A percentile compares a stretch with the other conserved stretches of the same genome.
Conservation (phyloP, 2,329 filamentous ascomycete genomes). For the Epichloe baconii region DNA sequence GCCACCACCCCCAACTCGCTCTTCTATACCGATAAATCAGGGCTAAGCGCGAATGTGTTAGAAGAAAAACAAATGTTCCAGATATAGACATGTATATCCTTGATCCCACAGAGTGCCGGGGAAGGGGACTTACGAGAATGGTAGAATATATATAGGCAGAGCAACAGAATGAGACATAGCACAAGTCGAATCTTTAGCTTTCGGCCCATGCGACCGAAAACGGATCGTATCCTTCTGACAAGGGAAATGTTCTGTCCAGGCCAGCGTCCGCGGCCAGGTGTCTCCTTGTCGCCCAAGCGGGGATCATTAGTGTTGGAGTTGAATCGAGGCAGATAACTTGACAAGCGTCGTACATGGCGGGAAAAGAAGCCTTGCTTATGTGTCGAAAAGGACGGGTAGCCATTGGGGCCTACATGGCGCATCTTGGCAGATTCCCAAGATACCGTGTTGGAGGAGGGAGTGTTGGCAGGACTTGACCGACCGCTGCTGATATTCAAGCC, state of each 20-base stretch:
- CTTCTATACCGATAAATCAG: conserved; percentile 54
- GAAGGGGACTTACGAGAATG: conserved; percentile 50
- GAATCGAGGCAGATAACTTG: conserved; percentile 65
- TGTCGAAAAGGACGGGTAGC: conserved; percentile 67
- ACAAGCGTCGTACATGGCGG: conserved; percentile 69
- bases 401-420: conserved; percentile 58
- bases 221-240: conserved; percentile 31
- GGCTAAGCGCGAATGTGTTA: conserved; percentile 21
- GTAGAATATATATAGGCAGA: conserved; percentile 54
- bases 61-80: not conserved
- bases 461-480: conserved; percentile 49
- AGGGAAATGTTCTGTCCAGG: conserved; percentile 30
- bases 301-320: conserved; percentile 30
- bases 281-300: conserved; percentile 66
- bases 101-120: not conserved
- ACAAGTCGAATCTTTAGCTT: conserved; percentile 52
- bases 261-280: conserved; percentile 46
- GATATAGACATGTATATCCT: not conserved
- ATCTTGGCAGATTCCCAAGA: conserved; percentile 77
- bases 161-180: conserved; percentile 44
- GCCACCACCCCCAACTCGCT: conserved; percentile 60
- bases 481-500: conserved; percentile 63
- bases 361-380: conserved; percentile 80
- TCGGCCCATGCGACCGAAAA: conserved; percentile 42
- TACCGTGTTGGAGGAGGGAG: conserved; percentile 40